Percentiles rank a stretch among this genome's conserved stretches.
Conservation (phyloP, 306 rosid species). For the Rosa chinensis region DNA sequence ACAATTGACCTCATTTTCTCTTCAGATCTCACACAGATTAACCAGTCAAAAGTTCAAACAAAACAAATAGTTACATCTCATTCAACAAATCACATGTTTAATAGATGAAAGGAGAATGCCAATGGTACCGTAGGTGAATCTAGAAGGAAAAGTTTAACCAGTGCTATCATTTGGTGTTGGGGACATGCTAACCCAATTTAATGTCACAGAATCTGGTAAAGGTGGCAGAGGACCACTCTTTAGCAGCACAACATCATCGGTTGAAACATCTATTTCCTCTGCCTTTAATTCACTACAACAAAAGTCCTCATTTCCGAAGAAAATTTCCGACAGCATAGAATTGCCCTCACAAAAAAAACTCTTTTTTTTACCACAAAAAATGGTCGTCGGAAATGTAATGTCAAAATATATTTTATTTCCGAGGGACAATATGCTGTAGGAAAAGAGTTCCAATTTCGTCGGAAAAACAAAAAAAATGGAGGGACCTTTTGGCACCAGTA, state of each 20-base stretch:
- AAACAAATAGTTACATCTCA: conserved; percentile 37
- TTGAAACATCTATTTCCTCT: conserved; percentile 46
- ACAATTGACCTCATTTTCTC: background rate
- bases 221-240: conserved; percentile 47
- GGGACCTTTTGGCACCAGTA: no score
- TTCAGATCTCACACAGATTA: conserved; percentile 13
- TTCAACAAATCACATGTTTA: conserved; percentile 14
- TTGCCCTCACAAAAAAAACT: no score
- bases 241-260: conserved; percentile 43
- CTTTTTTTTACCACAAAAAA: no score
- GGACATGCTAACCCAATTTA: conserved; percentile 36
- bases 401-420: no score
- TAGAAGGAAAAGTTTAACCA: conserved; percentile 27
- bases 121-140: background rate
- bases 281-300: no score
- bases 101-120: conserved; percentile 11
- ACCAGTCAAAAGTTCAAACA: background rate
- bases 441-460: no score
- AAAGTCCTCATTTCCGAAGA: no score
- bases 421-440: no score
- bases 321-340: no score
- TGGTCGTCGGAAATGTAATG: no score
- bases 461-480: no score
- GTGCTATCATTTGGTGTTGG: conserved; percentile 52
- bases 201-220: conserved; percentile 49